A percentile compares a stretch with the other conserved stretches of the same genome.
Evolutionary conservation across 2,329 filamentous ascomycete genomes (phyloP).

Genomic region (Tolypocladium nubicola): DNA sequence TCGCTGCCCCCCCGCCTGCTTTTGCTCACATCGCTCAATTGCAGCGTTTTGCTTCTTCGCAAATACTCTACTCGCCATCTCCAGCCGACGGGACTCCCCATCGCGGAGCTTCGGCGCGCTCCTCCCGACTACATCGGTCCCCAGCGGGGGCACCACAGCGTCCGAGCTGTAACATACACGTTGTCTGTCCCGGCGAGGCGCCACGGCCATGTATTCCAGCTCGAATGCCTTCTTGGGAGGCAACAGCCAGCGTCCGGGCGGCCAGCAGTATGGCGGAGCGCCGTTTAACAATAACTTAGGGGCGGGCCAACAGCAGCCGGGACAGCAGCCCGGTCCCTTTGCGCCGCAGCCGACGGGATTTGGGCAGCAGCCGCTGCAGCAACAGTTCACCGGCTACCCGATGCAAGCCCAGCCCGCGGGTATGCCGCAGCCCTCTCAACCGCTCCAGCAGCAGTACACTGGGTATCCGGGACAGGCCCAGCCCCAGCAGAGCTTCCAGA

Average conservation of each 20-base stretch:
- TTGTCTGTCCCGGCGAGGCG: background rate
- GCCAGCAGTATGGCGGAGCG: constrained; percentile 31
- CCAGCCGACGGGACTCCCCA: background rate
- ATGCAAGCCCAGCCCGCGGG: constrained; percentile 34
- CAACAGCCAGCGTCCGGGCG: constrained; percentile 63
- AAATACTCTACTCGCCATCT: background rate
- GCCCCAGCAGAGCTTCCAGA: constrained; percentile 51
- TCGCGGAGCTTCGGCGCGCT: background rate
- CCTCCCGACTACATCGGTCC: background rate
- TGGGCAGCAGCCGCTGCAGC: constrained; percentile 38
- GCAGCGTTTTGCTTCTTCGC: constrained; percentile 1
- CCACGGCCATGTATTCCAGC: constrained; percentile 69
- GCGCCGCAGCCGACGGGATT: constrained; percentile 51
- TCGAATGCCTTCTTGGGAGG: constrained; percentile 77
- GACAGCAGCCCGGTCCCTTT: constrained; percentile 43
- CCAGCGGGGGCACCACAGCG: background rate
- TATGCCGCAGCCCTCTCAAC: constrained; percentile 46
- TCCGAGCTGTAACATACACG: background rate
- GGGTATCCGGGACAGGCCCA: constrained; percentile 44
- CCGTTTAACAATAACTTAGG: constrained; percentile 41
- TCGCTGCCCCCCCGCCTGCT: background rate
- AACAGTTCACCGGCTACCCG: constrained; percentile 52
- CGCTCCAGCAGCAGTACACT: constrained; percentile 57
- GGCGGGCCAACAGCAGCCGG: constrained; percentile 28
- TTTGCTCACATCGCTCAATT: constrained; percentile 2